Evolutionary conservation across 768 basidiomycete genomes (phyloP).

Genomic region (Brasilioporus rufonigricans): DNA sequence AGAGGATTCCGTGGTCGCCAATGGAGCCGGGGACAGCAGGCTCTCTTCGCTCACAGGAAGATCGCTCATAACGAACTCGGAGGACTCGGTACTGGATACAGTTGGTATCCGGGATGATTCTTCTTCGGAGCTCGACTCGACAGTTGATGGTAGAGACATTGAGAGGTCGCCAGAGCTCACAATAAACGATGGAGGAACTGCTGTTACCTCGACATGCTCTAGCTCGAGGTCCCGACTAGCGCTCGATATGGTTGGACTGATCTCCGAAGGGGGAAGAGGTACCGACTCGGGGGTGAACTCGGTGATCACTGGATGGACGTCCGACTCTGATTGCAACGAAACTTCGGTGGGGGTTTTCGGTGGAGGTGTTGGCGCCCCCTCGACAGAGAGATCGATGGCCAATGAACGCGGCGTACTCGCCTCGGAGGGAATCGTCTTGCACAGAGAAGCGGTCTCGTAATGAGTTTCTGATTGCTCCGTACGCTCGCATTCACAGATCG

Average conservation of each 20-base stretch:
- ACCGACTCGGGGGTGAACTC: constrained; percentile 27
- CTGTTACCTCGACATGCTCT: constrained; percentile 14
- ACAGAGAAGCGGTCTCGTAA: constrained; percentile 49
- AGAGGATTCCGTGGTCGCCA: constrained; percentile 34
- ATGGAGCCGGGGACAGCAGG: constrained; percentile 34
- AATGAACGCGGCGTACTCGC: constrained; percentile 37
- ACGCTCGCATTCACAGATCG: constrained; percentile 34
- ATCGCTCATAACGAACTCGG: constrained; percentile 29
- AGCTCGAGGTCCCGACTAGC: constrained; percentile 20
- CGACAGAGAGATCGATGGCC: constrained; percentile 29
- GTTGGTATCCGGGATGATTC: constrained; percentile 35
- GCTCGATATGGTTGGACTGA: constrained; percentile 28
- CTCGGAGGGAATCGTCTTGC: constrained; percentile 37
- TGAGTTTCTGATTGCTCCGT: constrained; percentile 42
- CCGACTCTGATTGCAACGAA: constrained; percentile 29
- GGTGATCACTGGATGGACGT: constrained; percentile 12
- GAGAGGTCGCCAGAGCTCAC: constrained; percentile 24
- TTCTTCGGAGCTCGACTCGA: constrained; percentile 32
- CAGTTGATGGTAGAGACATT: constrained; percentile 29
- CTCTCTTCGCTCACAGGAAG: constrained; percentile 29
- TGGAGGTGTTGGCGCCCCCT: constrained; percentile 24
- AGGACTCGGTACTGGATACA: constrained; percentile 42
- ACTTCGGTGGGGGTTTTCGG: constrained; percentile 28
- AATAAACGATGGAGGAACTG: constrained; percentile 13
- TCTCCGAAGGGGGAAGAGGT: constrained; percentile 40